phyloP scores from a whole-genome alignment of 768 basidiomycete species.

The Trametes elegans region DNA sequence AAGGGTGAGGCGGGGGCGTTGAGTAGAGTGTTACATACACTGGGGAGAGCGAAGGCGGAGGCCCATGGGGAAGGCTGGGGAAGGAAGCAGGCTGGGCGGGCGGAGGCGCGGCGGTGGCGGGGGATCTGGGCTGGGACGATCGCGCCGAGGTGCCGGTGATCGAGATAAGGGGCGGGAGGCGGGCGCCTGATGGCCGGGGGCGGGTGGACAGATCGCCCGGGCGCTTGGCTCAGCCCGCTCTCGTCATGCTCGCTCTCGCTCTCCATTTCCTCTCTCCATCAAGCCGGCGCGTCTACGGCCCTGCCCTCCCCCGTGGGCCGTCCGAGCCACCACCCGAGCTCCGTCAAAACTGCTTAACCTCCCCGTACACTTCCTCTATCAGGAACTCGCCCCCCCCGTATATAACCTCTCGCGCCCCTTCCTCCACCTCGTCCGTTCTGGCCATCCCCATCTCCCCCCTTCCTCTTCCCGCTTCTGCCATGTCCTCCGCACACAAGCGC shows the following conservation, averaged over 20 bases:
- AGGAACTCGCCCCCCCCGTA: background rate
- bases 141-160: conserved; percentile 5
- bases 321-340: conserved; percentile 1
- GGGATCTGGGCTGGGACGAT: conserved; percentile 3
- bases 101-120: conserved; percentile 4
- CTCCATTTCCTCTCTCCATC: background rate
- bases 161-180: background rate
- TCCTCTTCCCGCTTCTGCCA: conserved; percentile 3
- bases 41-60: background rate
- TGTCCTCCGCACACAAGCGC: conserved; percentile 11
- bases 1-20: background rate
- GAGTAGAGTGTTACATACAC: background rate
- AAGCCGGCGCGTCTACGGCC: conserved; percentile 1
- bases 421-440: background rate
- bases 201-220: background rate
- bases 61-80: conserved; percentile 5
- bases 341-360: conserved; percentile 3
- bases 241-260: conserved; percentile 9
- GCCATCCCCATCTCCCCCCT: background rate
- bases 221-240: background rate
- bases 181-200: background rate
- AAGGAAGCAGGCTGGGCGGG: background rate
- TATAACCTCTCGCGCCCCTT: conserved; percentile 1
- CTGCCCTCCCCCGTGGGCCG: conserved; percentile 5
- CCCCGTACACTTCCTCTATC: background rate